Evolutionary conservation across 805 yeast species (phyloP), one percentile per base, ranked within the genome.

Genomic region (Lachancea sp.): DNA sequence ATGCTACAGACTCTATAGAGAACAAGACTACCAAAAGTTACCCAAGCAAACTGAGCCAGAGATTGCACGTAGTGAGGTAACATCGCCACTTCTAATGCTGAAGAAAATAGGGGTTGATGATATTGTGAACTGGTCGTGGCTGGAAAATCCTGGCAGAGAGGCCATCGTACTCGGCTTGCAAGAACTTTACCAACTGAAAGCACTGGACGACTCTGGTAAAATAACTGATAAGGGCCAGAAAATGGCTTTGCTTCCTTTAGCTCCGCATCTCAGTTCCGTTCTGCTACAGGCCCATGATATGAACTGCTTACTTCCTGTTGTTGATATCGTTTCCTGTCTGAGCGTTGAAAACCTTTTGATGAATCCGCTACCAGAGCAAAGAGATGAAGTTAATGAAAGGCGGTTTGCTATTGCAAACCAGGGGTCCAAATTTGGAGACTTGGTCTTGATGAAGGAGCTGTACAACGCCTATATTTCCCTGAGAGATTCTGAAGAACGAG

Each of bases 201-300:
- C 99, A 0, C 67, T 93, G 35, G 78, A 86, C 60, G 84, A 82
- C 52, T 54, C 65, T 1, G 98, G 98, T 1, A 68, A 75, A 22
- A 80, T 93, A 50, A 91, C 98, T 0, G 66, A 71, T 1, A 65
- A 86, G 30, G 99, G 99, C n/a, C 69, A 73, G 41, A 76, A 85
- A 55, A 88, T 93, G 91, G 88, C 95, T 0, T 74, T 87, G 13
- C 69, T 93, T 49, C 99, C 99, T 0, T 73, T 93, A 25, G 84
- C 89, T n/a, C 98, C 99, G 0, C 93, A 86, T 57, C 71, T 93
- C 38, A 84, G 95, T 3, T 88, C 89, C 1, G 96, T 91, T 8
- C 69, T 93, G 44, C 69, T 93, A 27, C 72, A 76, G 20, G 95
- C 96, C 0, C 66, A 73, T 48, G 79, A 77, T 37, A 52, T 57